Conservation (phyloP, 441 rosid genomes). For the Erodium moschatum region DNA sequence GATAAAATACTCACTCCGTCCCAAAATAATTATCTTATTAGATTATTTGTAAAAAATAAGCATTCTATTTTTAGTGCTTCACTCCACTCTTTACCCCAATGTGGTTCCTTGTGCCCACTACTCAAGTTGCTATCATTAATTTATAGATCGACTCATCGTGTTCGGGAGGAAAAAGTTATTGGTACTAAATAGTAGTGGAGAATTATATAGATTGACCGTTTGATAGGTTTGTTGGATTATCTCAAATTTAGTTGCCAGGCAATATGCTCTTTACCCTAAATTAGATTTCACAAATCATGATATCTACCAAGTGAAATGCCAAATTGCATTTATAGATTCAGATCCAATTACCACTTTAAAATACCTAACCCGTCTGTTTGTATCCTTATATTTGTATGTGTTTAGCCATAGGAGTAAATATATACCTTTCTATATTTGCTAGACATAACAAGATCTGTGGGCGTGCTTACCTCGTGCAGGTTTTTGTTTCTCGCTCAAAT, state of each 20-base stretch:
- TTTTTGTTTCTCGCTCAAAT: slow-evolving; percentile 30
- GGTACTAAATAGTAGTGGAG: neutral
- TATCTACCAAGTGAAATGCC: neutral
- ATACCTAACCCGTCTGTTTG: too few relatives aligned
- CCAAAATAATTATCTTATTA: too few relatives aligned
- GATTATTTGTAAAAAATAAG: too few relatives aligned
- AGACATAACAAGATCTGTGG: neutral
- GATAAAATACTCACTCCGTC: too few relatives aligned
- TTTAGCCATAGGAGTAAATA: neutral
- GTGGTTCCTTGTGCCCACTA: too few relatives aligned
- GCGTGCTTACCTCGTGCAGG: slow-evolving; percentile 18
- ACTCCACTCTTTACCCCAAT: too few relatives aligned
- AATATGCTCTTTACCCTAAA: neutral
- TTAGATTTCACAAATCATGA: neutral
- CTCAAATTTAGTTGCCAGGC: slow-evolving; percentile 1
- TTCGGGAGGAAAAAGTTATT: too few relatives aligned
- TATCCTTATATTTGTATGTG: neutral
- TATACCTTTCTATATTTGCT: neutral
- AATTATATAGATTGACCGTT: neutral
- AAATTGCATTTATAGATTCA: neutral
- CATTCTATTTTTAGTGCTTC: too few relatives aligned
- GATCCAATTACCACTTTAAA: too few relatives aligned
- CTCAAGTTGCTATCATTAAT: too few relatives aligned
- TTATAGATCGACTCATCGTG: too few relatives aligned
- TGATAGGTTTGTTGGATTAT: neutral